A percentile compares a stretch with the other conserved stretches of the same genome.
Conservation (phyloP, 2,329 filamentous ascomycete genomes). For the Microdochium trichocladiopsis region DNA sequence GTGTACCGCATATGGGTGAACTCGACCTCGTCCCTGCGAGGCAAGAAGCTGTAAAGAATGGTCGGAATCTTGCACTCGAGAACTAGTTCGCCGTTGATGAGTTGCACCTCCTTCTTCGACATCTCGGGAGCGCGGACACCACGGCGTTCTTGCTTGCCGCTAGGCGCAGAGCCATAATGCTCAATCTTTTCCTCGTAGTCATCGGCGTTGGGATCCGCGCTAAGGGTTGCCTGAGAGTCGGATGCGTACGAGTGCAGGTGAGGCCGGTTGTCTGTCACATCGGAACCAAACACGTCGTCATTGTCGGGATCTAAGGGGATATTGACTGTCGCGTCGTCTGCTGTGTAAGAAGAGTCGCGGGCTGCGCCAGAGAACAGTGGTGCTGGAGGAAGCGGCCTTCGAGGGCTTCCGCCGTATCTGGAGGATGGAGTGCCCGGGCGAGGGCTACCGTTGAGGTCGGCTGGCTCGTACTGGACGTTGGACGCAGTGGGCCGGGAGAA, state of each 20-base stretch:
- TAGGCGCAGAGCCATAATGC: constrained; percentile 82
- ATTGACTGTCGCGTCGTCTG: constrained; percentile 62
- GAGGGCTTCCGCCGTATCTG: constrained; percentile 79
- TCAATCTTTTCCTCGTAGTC: constrained; percentile 52
- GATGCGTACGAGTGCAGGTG: constrained; percentile 52
- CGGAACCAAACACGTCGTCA: constrained; percentile 68
- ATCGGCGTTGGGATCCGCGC: constrained; percentile 30
- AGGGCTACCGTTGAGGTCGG: constrained; percentile 83
- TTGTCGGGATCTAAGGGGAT: constrained; percentile 59
- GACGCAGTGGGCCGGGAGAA: constrained; percentile 66
- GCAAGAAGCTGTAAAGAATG: constrained; percentile 94
- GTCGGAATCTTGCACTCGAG: constrained; percentile 99
- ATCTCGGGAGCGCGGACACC: constrained; percentile 84
- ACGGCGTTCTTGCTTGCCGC: constrained; percentile 78
- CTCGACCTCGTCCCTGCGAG: constrained; percentile 84
- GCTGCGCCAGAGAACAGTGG: constrained; percentile 66
- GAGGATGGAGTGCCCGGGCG: constrained; percentile 87
- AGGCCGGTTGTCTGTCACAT: constrained; percentile 46
- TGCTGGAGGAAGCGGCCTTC: constrained; percentile 79
- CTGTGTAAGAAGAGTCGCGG: constrained; percentile 44
- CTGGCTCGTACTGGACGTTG: constrained; percentile 71
- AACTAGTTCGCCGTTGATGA: constrained; percentile 96
- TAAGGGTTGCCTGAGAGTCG: constrained; percentile 46
- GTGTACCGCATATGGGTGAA: constrained; percentile 97
- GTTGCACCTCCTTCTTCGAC: constrained; percentile 85